Percentiles rank a stretch among this genome's conserved stretches.
Evolutionary conservation across 441 rosid species (phyloP).

Genomic region (Corymbia citriodora): DNA sequence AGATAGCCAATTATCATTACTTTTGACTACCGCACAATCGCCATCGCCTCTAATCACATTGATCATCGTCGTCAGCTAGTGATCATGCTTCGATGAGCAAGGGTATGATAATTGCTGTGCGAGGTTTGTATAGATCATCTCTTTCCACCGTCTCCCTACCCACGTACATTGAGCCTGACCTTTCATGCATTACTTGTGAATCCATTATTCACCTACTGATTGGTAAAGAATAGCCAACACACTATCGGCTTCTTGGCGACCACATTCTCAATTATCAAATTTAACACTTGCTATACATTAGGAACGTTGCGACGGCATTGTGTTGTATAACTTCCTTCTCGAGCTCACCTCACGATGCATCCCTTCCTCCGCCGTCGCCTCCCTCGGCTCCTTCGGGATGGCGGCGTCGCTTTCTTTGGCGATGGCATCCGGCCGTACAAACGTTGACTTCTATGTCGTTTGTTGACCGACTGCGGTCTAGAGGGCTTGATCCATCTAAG

Average conservation of each 20-base stretch:
- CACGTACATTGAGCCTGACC: too few relatives aligned
- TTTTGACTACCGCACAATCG: neutral
- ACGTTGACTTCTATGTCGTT: neutral
- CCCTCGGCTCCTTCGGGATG: neutral
- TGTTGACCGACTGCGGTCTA: neutral
- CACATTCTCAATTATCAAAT: too few relatives aligned
- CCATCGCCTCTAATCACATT: neutral
- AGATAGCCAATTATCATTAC: neutral
- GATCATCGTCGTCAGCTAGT: too few relatives aligned
- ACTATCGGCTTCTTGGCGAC: neutral
- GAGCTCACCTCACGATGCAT: neutral
- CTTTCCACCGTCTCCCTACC: too few relatives aligned
- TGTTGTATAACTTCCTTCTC: neutral
- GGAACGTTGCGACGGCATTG: too few relatives aligned
- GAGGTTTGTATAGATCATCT: too few relatives aligned
- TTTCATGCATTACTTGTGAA: neutral
- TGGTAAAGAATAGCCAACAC: too few relatives aligned
- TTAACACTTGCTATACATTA: neutral
- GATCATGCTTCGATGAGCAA: neutral
- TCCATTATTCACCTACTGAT: neutral
- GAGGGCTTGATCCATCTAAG: neutral
- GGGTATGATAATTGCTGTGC: neutral
- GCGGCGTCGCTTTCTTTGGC: neutral
- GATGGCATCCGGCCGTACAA: rapidly evolving
- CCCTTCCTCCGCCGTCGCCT: rapidly evolving